Evolutionary conservation across 1,284 basidiomycete species (phyloP).

Genomic region (Ganoderma lucidum): DNA sequence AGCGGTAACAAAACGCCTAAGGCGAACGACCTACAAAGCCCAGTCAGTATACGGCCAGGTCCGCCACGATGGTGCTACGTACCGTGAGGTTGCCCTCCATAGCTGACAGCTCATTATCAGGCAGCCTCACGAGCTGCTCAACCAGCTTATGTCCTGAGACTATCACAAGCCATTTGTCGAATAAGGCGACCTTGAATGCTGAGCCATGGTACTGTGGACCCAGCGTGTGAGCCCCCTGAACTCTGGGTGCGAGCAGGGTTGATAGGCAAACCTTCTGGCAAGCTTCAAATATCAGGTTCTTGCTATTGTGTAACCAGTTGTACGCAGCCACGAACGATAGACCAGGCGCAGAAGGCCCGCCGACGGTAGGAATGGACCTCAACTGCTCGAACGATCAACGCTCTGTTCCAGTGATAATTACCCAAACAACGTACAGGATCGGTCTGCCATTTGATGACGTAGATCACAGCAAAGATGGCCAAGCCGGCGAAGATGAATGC

Average conservation of each 20-base stretch:
- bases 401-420: background rate
- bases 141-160: slow-evolving; percentile 41
- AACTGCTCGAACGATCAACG: background rate
- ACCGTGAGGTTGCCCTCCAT: slow-evolving; percentile 34
- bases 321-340: slow-evolving; percentile 6
- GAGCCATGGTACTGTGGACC: slow-evolving; percentile 36
- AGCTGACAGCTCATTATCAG: slow-evolving; percentile 46
- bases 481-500: too few species aligned
- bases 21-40: slow-evolving; percentile 14
- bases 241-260: too few species aligned
- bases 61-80: background rate
- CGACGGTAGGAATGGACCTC: slow-evolving; percentile 12
- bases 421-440: too few species aligned
- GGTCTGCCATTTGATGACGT: too few species aligned
- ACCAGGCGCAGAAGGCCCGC: slow-evolving; percentile 9
- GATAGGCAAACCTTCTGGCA: too few species aligned
- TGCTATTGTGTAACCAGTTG: background rate
- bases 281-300: too few species aligned
- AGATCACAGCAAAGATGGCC: too few species aligned
- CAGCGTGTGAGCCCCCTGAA: background rate
- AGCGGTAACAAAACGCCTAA: slow-evolving; percentile 35
- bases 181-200: slow-evolving; percentile 45
- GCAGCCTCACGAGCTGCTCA: slow-evolving; percentile 45
- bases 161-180: slow-evolving; percentile 44
- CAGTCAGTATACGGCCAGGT: background rate